These are phyloP conservation scores for Fraxinus excelsior DNA, from an alignment of 257 asterid genomes.

Conservation along the genomic window DNA sequence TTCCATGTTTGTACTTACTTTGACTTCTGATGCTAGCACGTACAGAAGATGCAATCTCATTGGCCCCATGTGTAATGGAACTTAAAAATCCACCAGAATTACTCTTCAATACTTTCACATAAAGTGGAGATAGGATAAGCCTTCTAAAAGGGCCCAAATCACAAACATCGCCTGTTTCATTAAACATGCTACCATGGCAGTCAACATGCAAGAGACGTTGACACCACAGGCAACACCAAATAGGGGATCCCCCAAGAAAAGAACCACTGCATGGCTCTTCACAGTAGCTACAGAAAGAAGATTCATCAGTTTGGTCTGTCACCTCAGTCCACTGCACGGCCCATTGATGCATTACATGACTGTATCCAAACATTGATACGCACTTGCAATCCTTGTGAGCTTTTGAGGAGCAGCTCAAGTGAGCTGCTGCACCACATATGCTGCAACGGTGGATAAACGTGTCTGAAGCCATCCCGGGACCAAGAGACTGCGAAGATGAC, in stretches of 20 bases:
- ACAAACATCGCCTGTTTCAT: conserved; percentile 87
- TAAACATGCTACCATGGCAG: conserved; percentile 79
- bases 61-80: conserved; percentile 95
- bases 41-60: conserved; percentile 94
- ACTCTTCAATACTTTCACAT: conserved; percentile 62
- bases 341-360: conserved; percentile 89
- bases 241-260: conserved; percentile 95
- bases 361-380: conserved; percentile 75
- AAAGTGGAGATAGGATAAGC: conserved; percentile 84
- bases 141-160: conserved; percentile 89
- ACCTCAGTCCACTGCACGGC: conserved; percentile 92
- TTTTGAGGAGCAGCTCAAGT: conserved; percentile 74
- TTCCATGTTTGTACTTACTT: conserved; percentile 65
- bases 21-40: conserved; percentile 92
- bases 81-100: conserved; percentile 79
- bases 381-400: conserved; percentile 93
- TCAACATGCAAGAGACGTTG: conserved; percentile 96
- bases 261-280: conserved; percentile 96
- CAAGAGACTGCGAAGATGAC: conserved; percentile 84
- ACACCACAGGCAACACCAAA: conserved; percentile 99
- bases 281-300: conserved; percentile 90
- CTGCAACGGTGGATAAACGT: conserved; percentile 74
- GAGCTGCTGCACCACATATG: conserved; percentile 91
- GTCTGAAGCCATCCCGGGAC: conserved; percentile 65
- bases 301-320: conserved; percentile 86